These are phyloP conservation scores for Salix brachista DNA, from an alignment of 345 rosid genomes.

Conservation along the genomic window DNA sequence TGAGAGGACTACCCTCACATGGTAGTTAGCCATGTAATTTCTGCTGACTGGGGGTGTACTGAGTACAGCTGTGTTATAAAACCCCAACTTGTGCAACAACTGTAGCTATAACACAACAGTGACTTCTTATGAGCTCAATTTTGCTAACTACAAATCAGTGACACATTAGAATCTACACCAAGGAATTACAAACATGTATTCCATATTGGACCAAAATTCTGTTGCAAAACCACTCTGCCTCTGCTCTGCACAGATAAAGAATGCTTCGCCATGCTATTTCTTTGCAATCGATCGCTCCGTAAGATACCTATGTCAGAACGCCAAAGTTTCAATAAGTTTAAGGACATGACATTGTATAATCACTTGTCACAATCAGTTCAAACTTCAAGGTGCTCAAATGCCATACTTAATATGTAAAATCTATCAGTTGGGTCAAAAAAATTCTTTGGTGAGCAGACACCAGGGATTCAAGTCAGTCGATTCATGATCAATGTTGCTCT, in stretches of 20 bases:
- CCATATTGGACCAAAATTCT: neutral
- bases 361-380: neutral
- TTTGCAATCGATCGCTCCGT: slow-evolving; percentile 34
- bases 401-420: too few relatives aligned
- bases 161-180: neutral
- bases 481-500: too few relatives aligned
- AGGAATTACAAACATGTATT: neutral
- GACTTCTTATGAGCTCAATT: neutral
- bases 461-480: too few relatives aligned
- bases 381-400: neutral
- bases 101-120: neutral
- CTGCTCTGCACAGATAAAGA: neutral
- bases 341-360: neutral
- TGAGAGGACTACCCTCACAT: neutral
- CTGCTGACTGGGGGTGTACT: neutral
- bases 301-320: slow-evolving; percentile 33
- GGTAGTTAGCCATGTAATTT: neutral
- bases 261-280: slow-evolving; percentile 11
- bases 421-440: too few relatives aligned
- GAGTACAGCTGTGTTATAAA: neutral
- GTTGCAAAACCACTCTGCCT: neutral
- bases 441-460: too few relatives aligned
- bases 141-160: neutral
- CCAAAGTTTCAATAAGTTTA: neutral
- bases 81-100: neutral